Base-by-base conservation (phyloP, 2,329 filamentous ascomycete genomes). In the Colletotrichum godetiae region DNA sequence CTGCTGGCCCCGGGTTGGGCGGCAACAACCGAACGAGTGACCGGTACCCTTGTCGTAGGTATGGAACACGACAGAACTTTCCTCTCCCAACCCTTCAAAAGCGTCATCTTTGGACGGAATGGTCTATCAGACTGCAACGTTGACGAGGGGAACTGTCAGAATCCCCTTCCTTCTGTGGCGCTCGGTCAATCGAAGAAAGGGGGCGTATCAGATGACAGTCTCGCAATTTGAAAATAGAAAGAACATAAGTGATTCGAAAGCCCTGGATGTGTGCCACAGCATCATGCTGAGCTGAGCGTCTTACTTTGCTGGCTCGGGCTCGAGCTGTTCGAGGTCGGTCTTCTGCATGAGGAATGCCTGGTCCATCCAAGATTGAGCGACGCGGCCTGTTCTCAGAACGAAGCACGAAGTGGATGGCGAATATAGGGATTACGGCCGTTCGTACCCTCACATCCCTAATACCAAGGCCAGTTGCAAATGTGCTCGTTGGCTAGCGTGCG, bases 101-200 rank as follows among this genome's bases (percentile, higher is more conserved):
- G 33, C 31, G 19, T 24, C 49, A 46, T 19, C 33, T 37, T 42
- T 31, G 66, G 57, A 62, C 5, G 58, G 56, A 37, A 46, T 53
- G 35, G 22, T 35, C 67, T 63, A 57, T 53, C 49, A 24, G 52
- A 24, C 49, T 49, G 33, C 35, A 7, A 64, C 13, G 67, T 52
- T 49, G 59, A 57, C 52, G 35, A 68, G 67, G 35, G 27, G 27
- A 46, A 33, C 59, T 56, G 55, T 59, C 55, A 59, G 29, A 42
- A 42, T 42, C 37, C 37, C 37, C 37, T 42, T 42, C 15, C 33
- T 55, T 27, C 13, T 13, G 4, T 29, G 2, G 11, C 29, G 12
- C 29, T 5, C 31, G 19, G 12, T 15, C 24, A 33, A 31, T 24
- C 24, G 42, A 67, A 11, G 55, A 37, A 33, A 12, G 42, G 52